phyloP scores from a whole-genome alignment of 371 early-diverging fungal genomes.

The Mucor plumbeus region DNA sequence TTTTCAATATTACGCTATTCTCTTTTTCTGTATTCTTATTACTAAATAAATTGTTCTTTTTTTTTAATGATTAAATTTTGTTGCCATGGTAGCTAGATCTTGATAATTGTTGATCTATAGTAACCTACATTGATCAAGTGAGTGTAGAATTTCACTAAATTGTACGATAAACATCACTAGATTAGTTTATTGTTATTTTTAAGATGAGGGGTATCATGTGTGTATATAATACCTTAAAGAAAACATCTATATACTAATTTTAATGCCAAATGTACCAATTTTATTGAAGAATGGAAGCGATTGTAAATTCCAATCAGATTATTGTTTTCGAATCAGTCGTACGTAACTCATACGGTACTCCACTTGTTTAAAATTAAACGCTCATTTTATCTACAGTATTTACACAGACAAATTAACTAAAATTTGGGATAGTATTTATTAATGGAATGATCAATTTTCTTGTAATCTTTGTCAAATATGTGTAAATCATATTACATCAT shows the following conservation, averaged over 20 bases:
- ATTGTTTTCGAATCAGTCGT: background rate
- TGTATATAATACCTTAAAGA: background rate
- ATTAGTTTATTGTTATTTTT: background rate
- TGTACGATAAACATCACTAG: constrained; percentile 1
- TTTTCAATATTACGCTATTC: background rate
- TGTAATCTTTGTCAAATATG: too few relatives aligned
- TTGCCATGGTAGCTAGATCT: background rate
- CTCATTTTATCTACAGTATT: background rate
- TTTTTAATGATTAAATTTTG: background rate
- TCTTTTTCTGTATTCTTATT: background rate
- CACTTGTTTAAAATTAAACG: background rate
- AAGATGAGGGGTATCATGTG: constrained; percentile 11
- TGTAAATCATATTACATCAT: too few relatives aligned
- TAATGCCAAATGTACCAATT: too few relatives aligned
- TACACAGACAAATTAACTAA: too few relatives aligned
- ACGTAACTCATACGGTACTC: background rate
- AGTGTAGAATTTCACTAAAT: background rate
- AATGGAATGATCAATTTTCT: too few relatives aligned
- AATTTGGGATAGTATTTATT: too few relatives aligned
- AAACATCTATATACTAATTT: background rate
- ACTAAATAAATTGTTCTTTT: background rate
- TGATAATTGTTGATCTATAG: too few relatives aligned
- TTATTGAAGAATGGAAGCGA: background rate
- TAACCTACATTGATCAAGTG: background rate
- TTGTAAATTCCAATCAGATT: background rate